phyloP scores from a whole-genome alignment of 805 yeast genomes.

The Clavispora phyllophila region DNA sequence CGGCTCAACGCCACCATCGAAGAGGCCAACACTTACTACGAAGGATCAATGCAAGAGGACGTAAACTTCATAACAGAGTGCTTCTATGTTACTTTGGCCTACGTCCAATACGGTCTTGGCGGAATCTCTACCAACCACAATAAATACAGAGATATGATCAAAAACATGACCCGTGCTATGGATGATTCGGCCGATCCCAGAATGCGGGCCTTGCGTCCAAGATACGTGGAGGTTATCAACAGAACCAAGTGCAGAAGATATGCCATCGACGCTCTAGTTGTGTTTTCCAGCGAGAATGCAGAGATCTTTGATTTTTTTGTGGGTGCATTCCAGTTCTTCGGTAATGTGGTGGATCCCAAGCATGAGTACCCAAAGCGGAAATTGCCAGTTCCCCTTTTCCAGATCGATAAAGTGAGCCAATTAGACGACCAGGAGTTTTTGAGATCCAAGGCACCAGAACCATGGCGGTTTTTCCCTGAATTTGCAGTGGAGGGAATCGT shows the following conservation, averaged over 20 bases:
- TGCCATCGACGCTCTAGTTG: slow-evolving; percentile 60
- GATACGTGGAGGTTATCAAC: slow-evolving; percentile 45
- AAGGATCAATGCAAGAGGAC: slow-evolving; percentile 31
- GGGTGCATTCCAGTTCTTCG: slow-evolving; percentile 69
- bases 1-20: slow-evolving; percentile 70
- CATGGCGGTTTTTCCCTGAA: slow-evolving; percentile 84
- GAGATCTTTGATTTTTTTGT: slow-evolving; percentile 72
- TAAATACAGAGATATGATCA: slow-evolving; percentile 45
- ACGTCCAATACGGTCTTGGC: slow-evolving; percentile 83
- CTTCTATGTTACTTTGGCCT: slow-evolving; percentile 73
- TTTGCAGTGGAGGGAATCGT: slow-evolving; percentile 77
- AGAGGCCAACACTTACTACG: slow-evolving; percentile 59
- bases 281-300: slow-evolving; percentile 50
- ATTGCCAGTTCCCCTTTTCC: slow-evolving; percentile 49
- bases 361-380: slow-evolving; percentile 55
- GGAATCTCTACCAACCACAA: slow-evolving; percentile 60
- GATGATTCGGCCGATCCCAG: slow-evolving; percentile 14
- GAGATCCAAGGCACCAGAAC: slow-evolving; percentile 60
- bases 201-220: slow-evolving; percentile 25
- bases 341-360: slow-evolving; percentile 66
- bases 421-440: slow-evolving; percentile 72
- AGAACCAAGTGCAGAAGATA: slow-evolving; percentile 39
- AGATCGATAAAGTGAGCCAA: slow-evolving; percentile 57
- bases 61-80: slow-evolving; percentile 88
- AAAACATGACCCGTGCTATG: slow-evolving; percentile 11